Percentiles rank a stretch among this genome's conserved stretches.
These are phyloP conservation scores for Agaricus bisporus DNA, from an alignment of 768 basidiomycete species.

Conservation along the genomic window DNA sequence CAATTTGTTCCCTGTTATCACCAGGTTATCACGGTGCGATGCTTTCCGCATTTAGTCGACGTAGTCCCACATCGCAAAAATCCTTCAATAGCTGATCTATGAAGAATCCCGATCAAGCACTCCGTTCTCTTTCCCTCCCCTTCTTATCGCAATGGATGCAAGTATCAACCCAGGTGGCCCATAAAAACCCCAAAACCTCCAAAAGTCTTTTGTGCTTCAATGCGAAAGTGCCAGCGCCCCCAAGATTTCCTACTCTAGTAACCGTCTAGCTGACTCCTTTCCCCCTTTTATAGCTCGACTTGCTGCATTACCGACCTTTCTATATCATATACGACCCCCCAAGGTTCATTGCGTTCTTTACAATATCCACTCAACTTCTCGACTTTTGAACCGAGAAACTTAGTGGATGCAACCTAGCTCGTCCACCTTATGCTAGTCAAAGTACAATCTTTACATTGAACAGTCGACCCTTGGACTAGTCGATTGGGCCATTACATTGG, in stretches of 20 bases:
- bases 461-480: too few relatives aligned
- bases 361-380: too few relatives aligned
- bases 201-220: conserved; percentile 29
- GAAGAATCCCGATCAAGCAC: not conserved
- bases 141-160: not conserved
- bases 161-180: conserved; percentile 30
- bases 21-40: conserved; percentile 41
- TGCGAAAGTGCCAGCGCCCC: conserved; percentile 36
- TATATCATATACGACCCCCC: too few relatives aligned
- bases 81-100: conserved; percentile 34
- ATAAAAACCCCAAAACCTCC: conserved; percentile 30
- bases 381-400: too few relatives aligned
- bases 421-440: too few relatives aligned
- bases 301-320: conserved; percentile 48
- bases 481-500: too few relatives aligned
- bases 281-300: conserved; percentile 44
- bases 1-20: conserved; percentile 35
- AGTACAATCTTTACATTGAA: too few relatives aligned
- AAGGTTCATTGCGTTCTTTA: too few relatives aligned
- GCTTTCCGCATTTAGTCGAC: conserved; percentile 42
- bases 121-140: too few relatives aligned
- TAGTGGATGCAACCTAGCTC: too few relatives aligned
- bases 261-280: conserved; percentile 46
- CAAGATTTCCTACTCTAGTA: conserved; percentile 49
- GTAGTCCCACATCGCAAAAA: conserved; percentile 45